Conservation (phyloP, 805 yeast species). For the Candida sanyiensis region DNA sequence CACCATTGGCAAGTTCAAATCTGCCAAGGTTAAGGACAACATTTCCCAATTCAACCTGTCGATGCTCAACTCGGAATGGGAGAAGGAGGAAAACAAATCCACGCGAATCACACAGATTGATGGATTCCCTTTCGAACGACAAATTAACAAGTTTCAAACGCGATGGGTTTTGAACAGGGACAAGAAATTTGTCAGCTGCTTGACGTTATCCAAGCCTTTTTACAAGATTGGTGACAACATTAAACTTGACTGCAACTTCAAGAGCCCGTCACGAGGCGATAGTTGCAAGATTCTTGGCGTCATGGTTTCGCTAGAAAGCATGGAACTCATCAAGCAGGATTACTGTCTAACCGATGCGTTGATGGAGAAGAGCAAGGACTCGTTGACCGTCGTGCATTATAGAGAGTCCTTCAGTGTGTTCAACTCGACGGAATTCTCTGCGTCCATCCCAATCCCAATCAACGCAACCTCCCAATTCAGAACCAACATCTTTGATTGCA, state of each 20-base stretch:
- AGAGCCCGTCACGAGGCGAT: neutral
- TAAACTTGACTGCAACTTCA: conserved; percentile 34
- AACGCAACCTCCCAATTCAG: conserved; percentile 35
- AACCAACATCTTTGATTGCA: conserved; percentile 33
- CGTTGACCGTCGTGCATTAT: conserved; percentile 21
- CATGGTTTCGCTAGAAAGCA: conserved; percentile 29
- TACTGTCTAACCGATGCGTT: conserved; percentile 18
- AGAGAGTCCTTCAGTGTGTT: conserved; percentile 29
- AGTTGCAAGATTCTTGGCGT: conserved; percentile 34
- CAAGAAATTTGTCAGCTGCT: conserved; percentile 35
- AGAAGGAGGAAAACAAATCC: conserved; percentile 4
- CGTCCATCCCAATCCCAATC: conserved; percentile 32
- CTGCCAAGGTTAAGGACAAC: conserved; percentile 13
- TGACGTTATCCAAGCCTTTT: conserved; percentile 34
- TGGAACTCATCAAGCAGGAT: conserved; percentile 32
- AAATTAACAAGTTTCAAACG: conserved; percentile 26
- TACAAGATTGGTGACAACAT: conserved; percentile 42
- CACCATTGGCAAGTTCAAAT: conserved; percentile 15
- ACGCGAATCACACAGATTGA: conserved; percentile 12
- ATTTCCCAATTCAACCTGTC: conserved; percentile 11
- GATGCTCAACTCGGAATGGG: neutral
- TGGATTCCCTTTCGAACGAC: conserved; percentile 19
- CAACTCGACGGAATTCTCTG: conserved; percentile 22
- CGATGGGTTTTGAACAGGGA: conserved; percentile 37
- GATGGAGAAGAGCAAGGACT: neutral